phyloP scores from a whole-genome alignment of 2,329 filamentous ascomycete genomes.

The Teratosphaeria nubilosa region DNA sequence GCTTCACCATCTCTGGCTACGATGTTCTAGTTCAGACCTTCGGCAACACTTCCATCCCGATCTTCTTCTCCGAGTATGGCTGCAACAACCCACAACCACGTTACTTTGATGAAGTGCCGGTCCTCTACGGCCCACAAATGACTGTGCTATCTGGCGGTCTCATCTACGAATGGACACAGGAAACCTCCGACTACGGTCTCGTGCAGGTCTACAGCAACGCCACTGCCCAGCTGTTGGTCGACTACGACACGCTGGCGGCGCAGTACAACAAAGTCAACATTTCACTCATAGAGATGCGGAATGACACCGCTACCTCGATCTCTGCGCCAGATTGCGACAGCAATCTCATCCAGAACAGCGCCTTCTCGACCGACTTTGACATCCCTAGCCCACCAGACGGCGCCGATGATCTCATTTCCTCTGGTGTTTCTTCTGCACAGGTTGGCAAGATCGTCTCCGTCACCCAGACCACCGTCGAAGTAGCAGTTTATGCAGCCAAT shows the following conservation, averaged over 20 bases:
- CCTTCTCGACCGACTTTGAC: constrained; percentile 71
- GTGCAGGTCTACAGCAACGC: constrained; percentile 35
- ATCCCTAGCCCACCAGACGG: constrained; percentile 59
- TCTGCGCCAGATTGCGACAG: constrained; percentile 54
- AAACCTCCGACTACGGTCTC: constrained; percentile 49
- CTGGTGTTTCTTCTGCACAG: constrained; percentile 58
- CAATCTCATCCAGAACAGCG: constrained; percentile 55
- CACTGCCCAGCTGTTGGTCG: constrained; percentile 32
- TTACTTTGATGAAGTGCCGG: constrained; percentile 63
- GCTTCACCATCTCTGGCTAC: constrained; percentile 54
- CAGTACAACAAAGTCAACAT: constrained; percentile 71
- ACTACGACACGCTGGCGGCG: constrained; percentile 57
- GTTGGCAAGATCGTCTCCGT: constrained; percentile 48
- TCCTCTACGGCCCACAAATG: constrained; percentile 65
- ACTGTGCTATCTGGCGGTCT: constrained; percentile 64
- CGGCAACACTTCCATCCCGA: constrained; percentile 54
- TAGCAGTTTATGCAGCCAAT: constrained; percentile 47
- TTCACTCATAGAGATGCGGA: constrained; percentile 52
- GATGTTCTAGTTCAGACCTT: constrained; percentile 56
- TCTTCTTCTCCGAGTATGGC: constrained; percentile 77
- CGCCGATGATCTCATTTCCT: constrained; percentile 61
- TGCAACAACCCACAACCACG: constrained; percentile 66
- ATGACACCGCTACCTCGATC: constrained; percentile 45
- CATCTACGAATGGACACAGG: constrained; percentile 72
- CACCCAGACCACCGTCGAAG: constrained; percentile 44